Evolutionary conservation across 2,329 filamentous ascomycete species (phyloP).

Genomic region (Colletotrichum limetticola): DNA sequence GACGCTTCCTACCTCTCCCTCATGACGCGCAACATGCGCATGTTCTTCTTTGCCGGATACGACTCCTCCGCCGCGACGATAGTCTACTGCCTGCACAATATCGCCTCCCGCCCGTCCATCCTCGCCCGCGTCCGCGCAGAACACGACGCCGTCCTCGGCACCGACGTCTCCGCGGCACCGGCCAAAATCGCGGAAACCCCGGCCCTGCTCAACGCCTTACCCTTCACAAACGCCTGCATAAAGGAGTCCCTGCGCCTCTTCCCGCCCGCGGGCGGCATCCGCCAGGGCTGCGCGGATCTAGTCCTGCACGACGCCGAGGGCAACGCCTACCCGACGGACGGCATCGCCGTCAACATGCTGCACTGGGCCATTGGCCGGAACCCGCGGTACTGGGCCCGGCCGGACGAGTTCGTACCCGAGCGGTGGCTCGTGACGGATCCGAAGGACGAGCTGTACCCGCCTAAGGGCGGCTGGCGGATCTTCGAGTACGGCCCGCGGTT

Average conservation of each 20-base stretch:
- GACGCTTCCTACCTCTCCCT: slow-evolving; percentile 43
- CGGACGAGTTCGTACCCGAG: slow-evolving; percentile 59
- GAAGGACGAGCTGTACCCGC: slow-evolving; percentile 29
- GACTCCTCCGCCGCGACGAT: slow-evolving; percentile 51
- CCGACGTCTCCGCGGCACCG: slow-evolving; percentile 26
- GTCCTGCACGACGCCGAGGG: slow-evolving; percentile 56
- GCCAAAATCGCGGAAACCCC: slow-evolving; percentile 45
- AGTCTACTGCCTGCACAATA: slow-evolving; percentile 42
- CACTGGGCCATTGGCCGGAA: slow-evolving; percentile 51
- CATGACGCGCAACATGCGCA: slow-evolving; percentile 43
- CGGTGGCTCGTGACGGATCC: slow-evolving; percentile 50
- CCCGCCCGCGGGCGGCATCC: slow-evolving; percentile 59
- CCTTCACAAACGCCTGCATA: slow-evolving; percentile 64
- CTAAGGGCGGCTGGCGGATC: slow-evolving; percentile 58
- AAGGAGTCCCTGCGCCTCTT: slow-evolving; percentile 66
- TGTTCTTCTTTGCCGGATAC: slow-evolving; percentile 52
- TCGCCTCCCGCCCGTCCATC: slow-evolving; percentile 44
- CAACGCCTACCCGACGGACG: slow-evolving; percentile 55
- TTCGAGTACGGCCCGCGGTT: slow-evolving; percentile 63
- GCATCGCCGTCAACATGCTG: slow-evolving; percentile 53
- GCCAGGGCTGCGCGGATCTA: slow-evolving; percentile 48
- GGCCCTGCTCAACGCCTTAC: slow-evolving; percentile 59
- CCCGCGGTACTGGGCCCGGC: slow-evolving; percentile 52
- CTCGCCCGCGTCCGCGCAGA: slow-evolving; percentile 50
- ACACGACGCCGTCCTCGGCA: slow-evolving; percentile 61